These are phyloP conservation scores for Hyparrhenia diplandra DNA, from an alignment of 176 grass and related monocot genomes.

Conservation along the genomic window DNA sequence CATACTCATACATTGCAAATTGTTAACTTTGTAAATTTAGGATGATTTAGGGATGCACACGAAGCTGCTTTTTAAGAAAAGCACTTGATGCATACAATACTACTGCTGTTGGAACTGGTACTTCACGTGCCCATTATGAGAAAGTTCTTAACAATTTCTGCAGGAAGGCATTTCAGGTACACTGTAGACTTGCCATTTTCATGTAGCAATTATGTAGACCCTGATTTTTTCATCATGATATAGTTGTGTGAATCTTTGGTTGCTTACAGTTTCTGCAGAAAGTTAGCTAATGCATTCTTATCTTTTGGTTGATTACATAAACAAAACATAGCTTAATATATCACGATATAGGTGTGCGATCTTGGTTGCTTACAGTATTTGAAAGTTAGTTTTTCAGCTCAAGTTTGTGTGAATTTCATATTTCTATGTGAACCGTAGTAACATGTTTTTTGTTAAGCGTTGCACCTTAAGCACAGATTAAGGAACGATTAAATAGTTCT, in stretches of 20 bases:
- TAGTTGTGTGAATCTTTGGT: neutral
- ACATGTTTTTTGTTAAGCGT: neutral
- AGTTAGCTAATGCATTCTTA: neutral
- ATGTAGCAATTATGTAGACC: neutral
- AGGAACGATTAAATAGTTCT: too few relatives aligned
- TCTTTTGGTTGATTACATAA: neutral
- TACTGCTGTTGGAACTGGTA: slow-evolving; percentile 67
- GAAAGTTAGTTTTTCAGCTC: neutral
- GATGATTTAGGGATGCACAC: slow-evolving; percentile 70
- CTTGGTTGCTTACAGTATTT: neutral
- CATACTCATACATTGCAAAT: slow-evolving; percentile 10
- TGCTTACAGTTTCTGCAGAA: neutral
- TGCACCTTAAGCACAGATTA: neutral
- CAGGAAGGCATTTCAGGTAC: slow-evolving; percentile 81
- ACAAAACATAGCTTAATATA: neutral
- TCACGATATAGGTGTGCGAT: neutral
- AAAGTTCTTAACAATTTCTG: slow-evolving; percentile 78
- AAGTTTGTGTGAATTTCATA: neutral
- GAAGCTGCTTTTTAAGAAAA: slow-evolving; percentile 74
- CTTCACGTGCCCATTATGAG: slow-evolving; percentile 73
- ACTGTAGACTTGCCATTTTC: slow-evolving; percentile 13
- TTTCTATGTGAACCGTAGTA: neutral
- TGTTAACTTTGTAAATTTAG: slow-evolving; percentile 34
- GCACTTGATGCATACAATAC: slow-evolving; percentile 60
- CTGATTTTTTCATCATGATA: neutral